Base-by-base conservation (phyloP, 2,329 filamentous ascomycete genomes). In the Aquanectria penicillioides region DNA sequence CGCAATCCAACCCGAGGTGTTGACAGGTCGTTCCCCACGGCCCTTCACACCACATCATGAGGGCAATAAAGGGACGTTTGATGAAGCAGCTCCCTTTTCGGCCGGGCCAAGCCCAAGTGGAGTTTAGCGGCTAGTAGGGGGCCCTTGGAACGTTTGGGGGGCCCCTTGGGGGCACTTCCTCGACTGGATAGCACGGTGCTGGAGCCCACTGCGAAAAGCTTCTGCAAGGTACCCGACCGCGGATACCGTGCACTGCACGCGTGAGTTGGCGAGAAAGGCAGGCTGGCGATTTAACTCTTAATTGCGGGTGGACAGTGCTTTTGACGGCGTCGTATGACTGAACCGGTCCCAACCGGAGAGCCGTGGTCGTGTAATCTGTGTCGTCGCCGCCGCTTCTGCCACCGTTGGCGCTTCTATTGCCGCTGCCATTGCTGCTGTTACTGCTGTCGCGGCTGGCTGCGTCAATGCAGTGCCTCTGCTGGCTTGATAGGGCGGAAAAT, bases 161-260 rank as follows among this genome's bases (percentile, higher is more conserved):
- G 36, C 26, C 46, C 22, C 44, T 56, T 38, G 52, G n/a, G n/a
- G n/a, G n/a, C n/a, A n/a, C n/a, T n/a, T n/a, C n/a, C n/a, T n/a
- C n/a, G n/a, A n/a, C n/a, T n/a, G n/a, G n/a, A n/a, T n/a, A n/a
- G n/a, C n/a, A n/a, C n/a, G n/a, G n/a, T n/a, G n/a, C n/a, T n/a
- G n/a, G n/a, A n/a, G n/a, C n/a, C n/a, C n/a, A n/a, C n/a, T n/a
- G n/a, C n/a, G n/a, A n/a, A n/a, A n/a, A n/a, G n/a, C n/a, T n/a
- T n/a, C n/a, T 63, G 63, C 64, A 66, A 68, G 66, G 66, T 64
- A 65, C 66, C 61, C 62, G n/a, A n/a, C n/a, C n/a, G n/a, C n/a
- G n/a, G 64, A 36, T 23, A 20, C 22, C 44, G 44, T 43, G 52
- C 44, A 33, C 34, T n/a, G n/a, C n/a, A n/a, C n/a, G n/a, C n/a